phyloP scores from a whole-genome alignment of 163 green algal genomes.

The Coccomyxa subellipsoidea region DNA sequence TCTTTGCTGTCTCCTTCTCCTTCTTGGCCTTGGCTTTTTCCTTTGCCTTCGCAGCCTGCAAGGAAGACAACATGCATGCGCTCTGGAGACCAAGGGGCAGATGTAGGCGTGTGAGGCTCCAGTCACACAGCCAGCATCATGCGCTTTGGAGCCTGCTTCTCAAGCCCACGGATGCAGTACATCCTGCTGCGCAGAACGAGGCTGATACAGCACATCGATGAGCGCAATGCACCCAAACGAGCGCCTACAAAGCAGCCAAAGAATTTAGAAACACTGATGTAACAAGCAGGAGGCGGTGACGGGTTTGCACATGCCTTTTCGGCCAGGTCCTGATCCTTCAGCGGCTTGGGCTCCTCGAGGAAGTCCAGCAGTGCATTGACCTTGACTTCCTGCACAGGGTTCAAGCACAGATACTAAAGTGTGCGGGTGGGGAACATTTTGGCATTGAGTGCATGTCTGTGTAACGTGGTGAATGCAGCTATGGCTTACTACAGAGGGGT shows the following conservation, averaged over 20 bases:
- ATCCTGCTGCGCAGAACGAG: constrained; percentile 23
- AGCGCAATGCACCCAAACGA: background rate
- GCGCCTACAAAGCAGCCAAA: too few relatives aligned
- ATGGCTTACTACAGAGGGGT: too few relatives aligned
- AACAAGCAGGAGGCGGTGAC: background rate
- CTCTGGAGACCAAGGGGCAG: background rate
- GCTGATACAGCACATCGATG: background rate
- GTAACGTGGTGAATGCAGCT: too few relatives aligned
- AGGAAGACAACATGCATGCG: too few relatives aligned
- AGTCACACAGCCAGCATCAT: background rate
- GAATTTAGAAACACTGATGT: background rate
- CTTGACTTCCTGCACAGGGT: constrained; percentile 35
- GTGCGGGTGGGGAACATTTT: background rate
- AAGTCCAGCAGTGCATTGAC: constrained; percentile 40
- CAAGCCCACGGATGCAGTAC: too few relatives aligned
- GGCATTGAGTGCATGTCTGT: too few relatives aligned
- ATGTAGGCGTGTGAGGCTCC: background rate
- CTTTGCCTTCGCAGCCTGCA: constrained; percentile 34
- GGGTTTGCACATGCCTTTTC: constrained; percentile 20
- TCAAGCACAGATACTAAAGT: too few relatives aligned
- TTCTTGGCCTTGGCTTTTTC: constrained; percentile 14
- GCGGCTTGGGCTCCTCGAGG: constrained; percentile 27
- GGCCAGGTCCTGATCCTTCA: constrained; percentile 34
- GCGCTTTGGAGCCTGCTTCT: too few relatives aligned
- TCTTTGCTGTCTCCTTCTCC: constrained; percentile 11